These are phyloP conservation scores for Alternaria conjuncta DNA, from an alignment of 2,329 filamentous ascomycete species.

Conservation along the genomic window DNA sequence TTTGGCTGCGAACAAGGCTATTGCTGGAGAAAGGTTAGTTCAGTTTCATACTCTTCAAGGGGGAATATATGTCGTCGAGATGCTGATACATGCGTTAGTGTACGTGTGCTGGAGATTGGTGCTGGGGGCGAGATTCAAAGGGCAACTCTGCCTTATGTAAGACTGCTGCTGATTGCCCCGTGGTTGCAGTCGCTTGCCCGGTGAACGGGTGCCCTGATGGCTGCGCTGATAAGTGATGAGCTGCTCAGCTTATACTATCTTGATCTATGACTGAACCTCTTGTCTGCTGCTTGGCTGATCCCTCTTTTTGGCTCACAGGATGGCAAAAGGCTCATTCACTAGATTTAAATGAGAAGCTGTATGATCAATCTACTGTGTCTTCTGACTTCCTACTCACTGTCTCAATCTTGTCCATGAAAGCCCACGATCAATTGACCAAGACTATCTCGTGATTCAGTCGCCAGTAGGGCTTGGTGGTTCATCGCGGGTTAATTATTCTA, in stretches of 20 bases:
- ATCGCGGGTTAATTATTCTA: no score
- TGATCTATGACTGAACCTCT: background rate
- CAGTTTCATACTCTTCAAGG: no score
- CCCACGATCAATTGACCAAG: background rate
- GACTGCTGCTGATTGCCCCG: background rate
- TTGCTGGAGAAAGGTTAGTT: background rate
- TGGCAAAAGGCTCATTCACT: background rate
- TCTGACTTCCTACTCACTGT: background rate
- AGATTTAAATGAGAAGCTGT: background rate
- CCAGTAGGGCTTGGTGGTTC: no score
- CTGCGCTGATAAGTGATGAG: background rate
- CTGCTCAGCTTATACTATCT: background rate
- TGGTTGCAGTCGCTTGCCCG: background rate
- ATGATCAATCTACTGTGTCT: background rate
- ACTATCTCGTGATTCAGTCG: no score
- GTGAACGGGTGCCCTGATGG: background rate
- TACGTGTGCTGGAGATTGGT: background rate
- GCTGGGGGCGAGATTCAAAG: background rate
- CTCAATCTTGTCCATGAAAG: background rate
- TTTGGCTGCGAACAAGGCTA: background rate
- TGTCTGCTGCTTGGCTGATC: background rate
- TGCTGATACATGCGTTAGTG: background rate
- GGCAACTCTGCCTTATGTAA: background rate
- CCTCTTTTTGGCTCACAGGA: background rate
- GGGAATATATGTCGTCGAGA: background rate